These are phyloP conservation scores for Achaetomiella virescens DNA, from an alignment of 495 filamentous ascomycete genomes.

Conservation along the genomic window DNA sequence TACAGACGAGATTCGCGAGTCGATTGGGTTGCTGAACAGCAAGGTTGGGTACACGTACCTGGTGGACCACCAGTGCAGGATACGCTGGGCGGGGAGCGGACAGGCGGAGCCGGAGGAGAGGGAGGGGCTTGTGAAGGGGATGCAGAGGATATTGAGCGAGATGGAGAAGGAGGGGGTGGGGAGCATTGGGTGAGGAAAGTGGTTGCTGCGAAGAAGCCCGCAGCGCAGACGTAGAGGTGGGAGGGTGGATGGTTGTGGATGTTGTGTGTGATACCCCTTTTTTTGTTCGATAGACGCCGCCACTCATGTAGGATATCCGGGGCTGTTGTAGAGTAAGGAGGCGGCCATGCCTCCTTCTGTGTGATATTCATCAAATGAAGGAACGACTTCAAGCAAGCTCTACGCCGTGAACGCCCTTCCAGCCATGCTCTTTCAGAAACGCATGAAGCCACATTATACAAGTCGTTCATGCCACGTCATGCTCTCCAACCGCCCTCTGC, in stretches of 20 bases:
- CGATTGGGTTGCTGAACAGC: slow-evolving; percentile 74
- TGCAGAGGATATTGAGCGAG: slow-evolving; percentile 64
- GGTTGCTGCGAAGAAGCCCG: not conserved
- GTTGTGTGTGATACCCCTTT: slow-evolving; percentile 12
- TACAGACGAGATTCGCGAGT: slow-evolving; percentile 63
- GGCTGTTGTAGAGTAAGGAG: not conserved
- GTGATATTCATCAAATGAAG: not conserved
- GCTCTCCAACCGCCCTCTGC: not conserved
- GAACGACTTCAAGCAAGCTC: not conserved
- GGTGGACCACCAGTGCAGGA: slow-evolving; percentile 77
- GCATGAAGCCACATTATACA: slow-evolving; percentile 6
- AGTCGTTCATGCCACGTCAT: not conserved
- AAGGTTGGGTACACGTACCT: slow-evolving; percentile 95
- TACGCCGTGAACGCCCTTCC: not conserved
- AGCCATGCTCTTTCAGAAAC: not conserved
- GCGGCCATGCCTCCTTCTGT: no score
- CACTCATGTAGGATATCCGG: slow-evolving; percentile 1
- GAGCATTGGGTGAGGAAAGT: slow-evolving; percentile 14
- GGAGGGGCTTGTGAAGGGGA: slow-evolving; percentile 61
- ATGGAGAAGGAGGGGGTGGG: slow-evolving; percentile 26
- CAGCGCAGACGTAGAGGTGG: not conserved
- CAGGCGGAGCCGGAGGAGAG: slow-evolving; percentile 61
- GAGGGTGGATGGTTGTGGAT: not conserved
- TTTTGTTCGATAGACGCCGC: slow-evolving; percentile 4
- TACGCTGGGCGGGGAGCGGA: slow-evolving; percentile 94